A percentile compares a stretch with the other conserved stretches of the same genome.
phyloP scores from a whole-genome alignment of 257 asterid species.

The Nemophila menziesii region DNA sequence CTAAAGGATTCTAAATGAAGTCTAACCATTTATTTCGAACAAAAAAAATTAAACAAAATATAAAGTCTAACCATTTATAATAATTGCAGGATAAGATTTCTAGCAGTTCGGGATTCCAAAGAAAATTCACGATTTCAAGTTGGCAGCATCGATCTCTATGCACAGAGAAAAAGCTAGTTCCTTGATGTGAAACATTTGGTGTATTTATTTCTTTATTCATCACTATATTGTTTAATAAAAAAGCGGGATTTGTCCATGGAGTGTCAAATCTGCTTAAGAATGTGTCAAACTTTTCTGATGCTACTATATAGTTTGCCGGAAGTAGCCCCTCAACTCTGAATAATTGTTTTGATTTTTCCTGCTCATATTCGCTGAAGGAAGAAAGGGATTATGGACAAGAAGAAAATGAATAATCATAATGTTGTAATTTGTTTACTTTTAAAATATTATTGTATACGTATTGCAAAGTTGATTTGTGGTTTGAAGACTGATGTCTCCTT shows the following conservation, averaged over 20 bases:
- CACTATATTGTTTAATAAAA: no score
- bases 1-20: neutral
- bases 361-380: neutral
- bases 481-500: no score
- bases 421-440: no score
- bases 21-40: no score
- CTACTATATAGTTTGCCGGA: no score
- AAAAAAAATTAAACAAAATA: no score
- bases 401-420: no score
- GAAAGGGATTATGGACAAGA: neutral
- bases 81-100: constrained; percentile 56
- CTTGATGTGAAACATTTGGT: constrained; percentile 7
- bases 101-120: constrained; percentile 48
- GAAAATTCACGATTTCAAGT: constrained; percentile 72
- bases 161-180: constrained; percentile 14
- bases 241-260: no score
- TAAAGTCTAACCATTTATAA: constrained; percentile 1
- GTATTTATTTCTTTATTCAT: neutral
- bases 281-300: neutral
- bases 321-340: no score
- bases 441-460: no score
- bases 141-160: constrained; percentile 79
- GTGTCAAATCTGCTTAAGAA: neutral
- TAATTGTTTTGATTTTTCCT: no score
- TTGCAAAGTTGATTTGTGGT: no score